A percentile compares a stretch with the other conserved stretches of the same genome.
These are phyloP conservation scores for Thecaphora thlaspeos DNA, from an alignment of 1,284 basidiomycete genomes.

Conservation along the genomic window DNA sequence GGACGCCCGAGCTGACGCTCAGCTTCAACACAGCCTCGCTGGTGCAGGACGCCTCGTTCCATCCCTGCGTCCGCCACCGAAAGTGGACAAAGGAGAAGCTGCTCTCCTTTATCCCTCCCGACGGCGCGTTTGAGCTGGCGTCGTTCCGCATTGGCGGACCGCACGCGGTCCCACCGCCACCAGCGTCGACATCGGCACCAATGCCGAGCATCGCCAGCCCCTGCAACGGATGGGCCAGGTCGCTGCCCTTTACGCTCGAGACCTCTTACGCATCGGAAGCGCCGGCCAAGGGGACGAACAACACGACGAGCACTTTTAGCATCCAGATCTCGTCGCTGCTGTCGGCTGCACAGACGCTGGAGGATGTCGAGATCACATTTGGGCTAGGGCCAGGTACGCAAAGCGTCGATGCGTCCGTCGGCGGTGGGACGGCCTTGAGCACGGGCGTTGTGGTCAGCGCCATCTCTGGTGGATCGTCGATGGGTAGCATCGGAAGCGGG, in stretches of 20 bases:
- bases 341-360: conserved; percentile 11
- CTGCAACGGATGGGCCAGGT: conserved; percentile 21
- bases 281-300: neutral
- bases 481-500: neutral
- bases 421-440: conserved; percentile 5
- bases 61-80: conserved; percentile 79
- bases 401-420: conserved; percentile 35
- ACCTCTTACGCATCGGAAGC: conserved; percentile 2
- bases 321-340: conserved; percentile 9
- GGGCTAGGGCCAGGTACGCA: conserved; percentile 35
- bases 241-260: conserved; percentile 6
- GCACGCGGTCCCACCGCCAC: conserved; percentile 1
- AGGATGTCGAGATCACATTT: conserved; percentile 40
- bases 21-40: conserved; percentile 62
- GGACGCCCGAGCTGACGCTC: conserved; percentile 43
- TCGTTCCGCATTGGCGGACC: conserved; percentile 54
- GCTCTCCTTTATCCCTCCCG: conserved; percentile 47
- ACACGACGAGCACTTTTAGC: conserved; percentile 8
- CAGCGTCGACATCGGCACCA: neutral
- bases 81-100: conserved; percentile 64
- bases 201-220: conserved; percentile 3
- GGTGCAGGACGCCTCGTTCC: conserved; percentile 78
- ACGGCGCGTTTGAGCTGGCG: conserved; percentile 42
- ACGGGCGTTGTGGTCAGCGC: conserved; percentile 1
- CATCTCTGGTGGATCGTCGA: conserved; percentile 1